Base-by-base conservation (phyloP, 2,329 filamentous ascomycete genomes). In the Escovopsis sp. region DNA sequence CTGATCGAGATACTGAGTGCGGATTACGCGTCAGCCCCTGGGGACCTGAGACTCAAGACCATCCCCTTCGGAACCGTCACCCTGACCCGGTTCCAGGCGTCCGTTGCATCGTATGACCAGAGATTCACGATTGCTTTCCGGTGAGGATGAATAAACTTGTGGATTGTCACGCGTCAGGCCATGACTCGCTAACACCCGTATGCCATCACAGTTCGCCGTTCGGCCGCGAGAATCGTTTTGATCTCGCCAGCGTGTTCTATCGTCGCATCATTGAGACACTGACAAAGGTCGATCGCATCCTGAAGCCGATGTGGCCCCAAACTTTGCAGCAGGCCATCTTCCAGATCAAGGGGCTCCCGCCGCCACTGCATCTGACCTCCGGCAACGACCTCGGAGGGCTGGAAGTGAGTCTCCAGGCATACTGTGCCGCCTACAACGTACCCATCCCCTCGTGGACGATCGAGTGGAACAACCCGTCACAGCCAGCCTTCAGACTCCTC, bases 261-360 rank as follows among this genome's bases (percentile, higher is more conserved):
- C 64, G 70, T 27, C 67, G 64, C 33, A 71, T 76, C 37, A 68
- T 75, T 37, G 66, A 69, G 40, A 70, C 65, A 2, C 59, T 76
- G 29, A 70, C 70, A 43, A 71, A 67, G 42, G 65, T 66, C 25
- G 72, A 76, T 50, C 67, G 71, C 32, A 70, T 67, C 42, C 55
- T 76, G 36, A 75, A 74, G 51, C 72, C 72, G 0, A 70, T 69
- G 44, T 76, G 72, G 72, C 72, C 72, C 9, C 66, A 72, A 40
- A 60, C 70, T 32, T 66, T 72, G 55, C 72, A 74, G 47, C 65
- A 67, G 31, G 59, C 61, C 34, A 65, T 74, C 4, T 75, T 76
- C 48, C 64, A 66, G 39, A 63, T 76, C 40, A 63, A 65, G 35
- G 71, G 70, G 7, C 63, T 74, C 12, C 64, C 68, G 7, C 65